Base-by-base conservation (phyloP, 805 yeast genomes). In the Nakazawaea wyomingensis region DNA sequence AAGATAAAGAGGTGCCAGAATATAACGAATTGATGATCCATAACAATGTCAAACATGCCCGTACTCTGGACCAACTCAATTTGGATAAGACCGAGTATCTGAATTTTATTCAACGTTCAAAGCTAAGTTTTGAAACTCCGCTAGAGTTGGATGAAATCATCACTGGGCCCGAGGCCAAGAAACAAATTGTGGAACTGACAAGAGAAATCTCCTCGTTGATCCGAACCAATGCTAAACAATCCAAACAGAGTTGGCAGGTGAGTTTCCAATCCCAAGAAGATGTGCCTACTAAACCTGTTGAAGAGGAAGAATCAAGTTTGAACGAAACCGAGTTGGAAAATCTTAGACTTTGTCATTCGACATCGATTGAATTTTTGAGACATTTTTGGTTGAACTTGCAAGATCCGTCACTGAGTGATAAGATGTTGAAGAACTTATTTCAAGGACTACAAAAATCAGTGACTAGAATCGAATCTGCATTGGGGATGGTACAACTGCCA, bases 331-430 rank as follows among this genome's bases (percentile, higher is more conserved):
- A 69, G 1, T 44, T 75, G 9, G 85, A 80, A 39, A 67, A 72
- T 35, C 63, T 85, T 29, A 63, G 80, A 39, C 60, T 82, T 33
- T 69, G 82, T 13, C 90, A 85, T 55, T 76, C 82, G 1, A 82
- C 93, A 0, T 78, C 90, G 2, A 71, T 81, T 29, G 95, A 85
- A 57, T 85, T 85, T 55, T 60, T 85, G 32, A 74, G 78, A 45
- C 95, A 85, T 57, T 85, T 84, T 57, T 85, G 90, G 84, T 56
- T 71, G 1, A 81, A 78, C 55, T 76, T 76, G 51, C 43, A 39
- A 29, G 74, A 72, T 46, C 54, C 57, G 4, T 45, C 56, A 6
- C 53, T 59, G 3, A 61, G 55, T 41, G 41, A 36, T n/a, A 42
- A 42, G 32, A 26, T 16, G 9, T 13, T 42, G 28, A 14, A 29